phyloP scores from a whole-genome alignment of 2,329 filamentous ascomycete genomes.

The Kalmusia sp. region DNA sequence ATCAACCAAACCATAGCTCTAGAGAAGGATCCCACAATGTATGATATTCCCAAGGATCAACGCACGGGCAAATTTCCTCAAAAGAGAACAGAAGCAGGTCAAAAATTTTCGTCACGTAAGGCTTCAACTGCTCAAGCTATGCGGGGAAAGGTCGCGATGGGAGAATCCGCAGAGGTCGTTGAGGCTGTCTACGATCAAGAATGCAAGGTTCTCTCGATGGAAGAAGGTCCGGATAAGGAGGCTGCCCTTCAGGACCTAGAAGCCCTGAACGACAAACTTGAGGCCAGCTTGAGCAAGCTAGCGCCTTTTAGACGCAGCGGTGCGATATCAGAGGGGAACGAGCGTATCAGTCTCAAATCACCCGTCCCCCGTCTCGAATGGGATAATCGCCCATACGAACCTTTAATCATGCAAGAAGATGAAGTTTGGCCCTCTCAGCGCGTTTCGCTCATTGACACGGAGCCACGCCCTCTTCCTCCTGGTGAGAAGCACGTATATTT shows the following conservation, averaged over 20 bases:
- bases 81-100: conserved; percentile 5
- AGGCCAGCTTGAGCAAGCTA: conserved; percentile 45
- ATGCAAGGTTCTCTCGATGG: conserved; percentile 28
- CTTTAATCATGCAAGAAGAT: conserved; percentile 61
- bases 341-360: conserved; percentile 33
- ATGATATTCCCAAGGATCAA: background rate
- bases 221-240: conserved; percentile 29
- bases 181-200: conserved; percentile 39
- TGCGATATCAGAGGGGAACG: conserved; percentile 29
- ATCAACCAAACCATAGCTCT: conserved; percentile 13
- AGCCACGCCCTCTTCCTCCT: conserved; percentile 57
- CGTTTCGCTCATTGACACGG: conserved; percentile 70
- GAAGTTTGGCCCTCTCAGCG: conserved; percentile 73
- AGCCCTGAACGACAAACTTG: conserved; percentile 47
- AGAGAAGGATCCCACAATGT: conserved; percentile 5
- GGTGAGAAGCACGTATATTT: conserved; percentile 18
- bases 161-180: conserved; percentile 29
- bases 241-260: conserved; percentile 48
- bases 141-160: conserved; percentile 5
- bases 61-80: no score
- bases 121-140: conserved; percentile 4
- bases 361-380: conserved; percentile 52
- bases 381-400: conserved; percentile 76
- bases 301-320: conserved; percentile 13
- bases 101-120: conserved; percentile 4